Evolutionary conservation across 2,329 filamentous ascomycete species (phyloP).

Genomic region (Colletotrichum sp.): DNA sequence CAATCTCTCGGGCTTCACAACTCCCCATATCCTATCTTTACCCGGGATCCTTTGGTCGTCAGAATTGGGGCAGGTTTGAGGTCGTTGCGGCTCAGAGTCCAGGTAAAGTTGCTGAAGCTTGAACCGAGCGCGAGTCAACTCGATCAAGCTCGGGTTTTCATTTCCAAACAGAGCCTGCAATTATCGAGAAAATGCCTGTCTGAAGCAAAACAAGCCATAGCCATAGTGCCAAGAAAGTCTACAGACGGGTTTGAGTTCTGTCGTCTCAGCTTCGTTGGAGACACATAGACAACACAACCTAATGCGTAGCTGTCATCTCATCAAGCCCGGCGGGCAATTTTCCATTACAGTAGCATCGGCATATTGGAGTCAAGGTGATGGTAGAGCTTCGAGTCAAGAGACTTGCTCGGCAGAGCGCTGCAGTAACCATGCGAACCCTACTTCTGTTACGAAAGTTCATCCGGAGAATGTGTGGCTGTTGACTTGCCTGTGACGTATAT

Average conservation of each 20-base stretch:
- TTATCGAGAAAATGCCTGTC: background rate
- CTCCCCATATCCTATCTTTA: background rate
- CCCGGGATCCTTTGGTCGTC: rapidly evolving
- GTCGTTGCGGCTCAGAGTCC: background rate
- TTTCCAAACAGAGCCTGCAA: background rate
- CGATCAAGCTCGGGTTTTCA: background rate
- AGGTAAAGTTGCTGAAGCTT: background rate
- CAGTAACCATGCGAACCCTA: background rate
- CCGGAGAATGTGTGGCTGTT: background rate
- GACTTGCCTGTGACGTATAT: background rate
- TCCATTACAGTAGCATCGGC: background rate
- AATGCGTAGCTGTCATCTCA: background rate
- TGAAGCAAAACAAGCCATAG: background rate
- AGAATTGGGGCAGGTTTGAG: background rate
- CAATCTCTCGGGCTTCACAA: background rate
- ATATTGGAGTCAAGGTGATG: background rate
- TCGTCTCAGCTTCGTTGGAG: background rate
- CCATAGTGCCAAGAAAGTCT: background rate
- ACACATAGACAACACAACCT: background rate
- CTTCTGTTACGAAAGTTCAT: background rate
- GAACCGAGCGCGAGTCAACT: background rate
- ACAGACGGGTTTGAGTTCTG: background rate
- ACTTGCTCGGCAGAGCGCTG: background rate
- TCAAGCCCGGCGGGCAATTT: background rate
- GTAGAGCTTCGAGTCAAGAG: background rate